Percentiles rank a stretch among this genome's conserved stretches.
Evolutionary conservation across 2,329 filamentous ascomycete genomes (phyloP).

Genomic region (Alternaria atra): DNA sequence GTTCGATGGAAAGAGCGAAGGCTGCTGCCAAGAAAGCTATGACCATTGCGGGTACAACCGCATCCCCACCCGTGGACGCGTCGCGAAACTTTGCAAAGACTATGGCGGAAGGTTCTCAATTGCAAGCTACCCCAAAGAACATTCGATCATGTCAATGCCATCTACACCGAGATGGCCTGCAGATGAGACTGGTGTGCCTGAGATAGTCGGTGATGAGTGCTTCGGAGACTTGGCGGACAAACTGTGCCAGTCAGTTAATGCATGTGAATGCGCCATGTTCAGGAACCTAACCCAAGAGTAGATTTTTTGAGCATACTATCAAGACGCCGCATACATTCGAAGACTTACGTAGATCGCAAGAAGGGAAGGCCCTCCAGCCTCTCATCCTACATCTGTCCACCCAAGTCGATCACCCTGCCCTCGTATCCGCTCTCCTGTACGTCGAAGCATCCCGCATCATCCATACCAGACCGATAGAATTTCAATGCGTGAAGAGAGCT

Average conservation of each 20-base stretch:
- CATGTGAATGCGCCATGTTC: conserved; percentile 1
- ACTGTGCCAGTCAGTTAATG: conserved; percentile 59
- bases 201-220: conserved; percentile 65
- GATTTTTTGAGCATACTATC: conserved; percentile 64
- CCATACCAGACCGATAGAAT: background rate
- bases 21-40: conserved; percentile 29
- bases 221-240: conserved; percentile 74
- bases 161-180: conserved; percentile 40
- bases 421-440: conserved; percentile 78
- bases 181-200: conserved; percentile 58
- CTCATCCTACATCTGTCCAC: conserved; percentile 72
- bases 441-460: conserved; percentile 43
- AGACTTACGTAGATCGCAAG: conserved; percentile 72
- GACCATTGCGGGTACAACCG: conserved; percentile 16
- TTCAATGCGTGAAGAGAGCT: conserved; percentile 9
- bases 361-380: conserved; percentile 64
- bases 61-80: conserved; percentile 9
- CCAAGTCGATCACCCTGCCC: conserved; percentile 71
- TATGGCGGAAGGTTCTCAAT: conserved; percentile 15
- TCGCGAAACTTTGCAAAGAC: conserved; percentile 13
- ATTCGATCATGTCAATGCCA: conserved; percentile 38
- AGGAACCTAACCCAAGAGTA: conserved; percentile 32
- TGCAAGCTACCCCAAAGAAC: conserved; percentile 9
- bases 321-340: conserved; percentile 75
- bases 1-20: conserved; percentile 7